Percentiles rank a stretch among this genome's conserved stretches.
These are phyloP conservation scores for Mucor plumbeus DNA, from an alignment of 371 early-diverging fungal genomes.

Conservation along the genomic window DNA sequence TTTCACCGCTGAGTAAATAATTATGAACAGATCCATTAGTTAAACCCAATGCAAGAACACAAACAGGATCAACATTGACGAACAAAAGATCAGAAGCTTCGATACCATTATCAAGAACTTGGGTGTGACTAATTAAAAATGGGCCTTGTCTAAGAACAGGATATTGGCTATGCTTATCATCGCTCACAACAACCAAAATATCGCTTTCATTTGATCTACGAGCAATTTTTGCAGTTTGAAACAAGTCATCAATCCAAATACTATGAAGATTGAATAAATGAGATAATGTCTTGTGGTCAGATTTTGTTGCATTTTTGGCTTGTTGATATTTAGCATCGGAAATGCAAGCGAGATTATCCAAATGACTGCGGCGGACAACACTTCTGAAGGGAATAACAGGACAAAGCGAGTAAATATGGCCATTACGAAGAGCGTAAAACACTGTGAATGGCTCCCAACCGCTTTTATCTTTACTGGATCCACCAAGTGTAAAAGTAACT, in stretches of 20 bases:
- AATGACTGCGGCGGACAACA: constrained; percentile 37
- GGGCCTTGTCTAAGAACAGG: constrained; percentile 47
- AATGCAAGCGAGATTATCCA: constrained; percentile 42
- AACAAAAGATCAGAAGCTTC: constrained; percentile 40
- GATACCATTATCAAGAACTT: not conserved
- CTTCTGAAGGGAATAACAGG: constrained; percentile 51
- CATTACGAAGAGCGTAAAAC: constrained; percentile 46
- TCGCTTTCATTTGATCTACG: constrained; percentile 19
- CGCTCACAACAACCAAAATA: constrained; percentile 23
- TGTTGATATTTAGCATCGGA: constrained; percentile 35
- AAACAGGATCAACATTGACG: constrained; percentile 29
- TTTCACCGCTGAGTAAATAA: constrained; percentile 35
- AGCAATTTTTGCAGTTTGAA: constrained; percentile 27
- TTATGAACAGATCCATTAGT: constrained; percentile 42
- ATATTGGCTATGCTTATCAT: constrained; percentile 20
- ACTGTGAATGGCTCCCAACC: constrained; percentile 54
- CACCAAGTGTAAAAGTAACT: constrained; percentile 47
- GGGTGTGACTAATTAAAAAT: constrained; percentile 28
- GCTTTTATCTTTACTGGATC: constrained; percentile 34
- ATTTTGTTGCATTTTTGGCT: constrained; percentile 4
- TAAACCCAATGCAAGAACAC: constrained; percentile 34
- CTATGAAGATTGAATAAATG: constrained; percentile 41
- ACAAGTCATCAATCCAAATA: constrained; percentile 40
- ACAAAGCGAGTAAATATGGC: constrained; percentile 49
- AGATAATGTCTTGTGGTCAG: constrained; percentile 21